Evolutionary conservation across 768 basidiomycete genomes (phyloP), one percentile per base, ranked within the genome.

Genomic region (Kwoniella heveanensis): DNA sequence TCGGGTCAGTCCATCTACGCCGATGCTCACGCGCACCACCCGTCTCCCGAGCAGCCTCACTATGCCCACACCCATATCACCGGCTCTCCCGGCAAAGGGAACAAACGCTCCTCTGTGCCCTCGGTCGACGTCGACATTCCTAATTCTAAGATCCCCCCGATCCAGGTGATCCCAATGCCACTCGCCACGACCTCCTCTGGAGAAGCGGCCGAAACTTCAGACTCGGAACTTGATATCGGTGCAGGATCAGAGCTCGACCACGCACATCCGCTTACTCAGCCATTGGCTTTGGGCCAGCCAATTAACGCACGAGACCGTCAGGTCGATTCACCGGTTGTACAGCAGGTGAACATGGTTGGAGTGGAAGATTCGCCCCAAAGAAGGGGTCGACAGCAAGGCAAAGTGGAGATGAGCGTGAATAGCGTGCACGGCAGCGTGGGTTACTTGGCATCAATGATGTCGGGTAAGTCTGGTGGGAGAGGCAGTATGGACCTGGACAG

Each of bases 391-490:
- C 30, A 24, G 2, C 46, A 56, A 10, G 15, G 39, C 17, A 9
- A 47, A 24, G 58, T 65, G 1, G 58, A 65, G 24, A n/a, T 60
- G 8, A 51, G 64, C 19, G 48, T 65, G 15, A 46, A 52, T n/a
- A 55, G 52, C 32, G 37, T 60, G 4, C 53, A 55, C 47, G 64
- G 64, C 0, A 48, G 39, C 26, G 53, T 65, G 21, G 64, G 64
- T 2, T 65, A 60, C 39, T 26, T 65, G 9, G 58, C 54, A 19
- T 51, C 48, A 30, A 54, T 64, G 52, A 46, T 57, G 12, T 64
- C 62, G 10, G 55, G 56, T 46, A 57, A 52, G 17, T 64, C 62
- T 22, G 49, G 54, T 7, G 29, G 50, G 26, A 27, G 37, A 26
- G 32, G 48, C 19, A 44, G 37, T 5, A 44, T 24, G 15, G 21